These are phyloP conservation scores for Lodderomyces jiufengensis DNA, from an alignment of 1,139 yeast genomes.

Conservation along the genomic window DNA sequence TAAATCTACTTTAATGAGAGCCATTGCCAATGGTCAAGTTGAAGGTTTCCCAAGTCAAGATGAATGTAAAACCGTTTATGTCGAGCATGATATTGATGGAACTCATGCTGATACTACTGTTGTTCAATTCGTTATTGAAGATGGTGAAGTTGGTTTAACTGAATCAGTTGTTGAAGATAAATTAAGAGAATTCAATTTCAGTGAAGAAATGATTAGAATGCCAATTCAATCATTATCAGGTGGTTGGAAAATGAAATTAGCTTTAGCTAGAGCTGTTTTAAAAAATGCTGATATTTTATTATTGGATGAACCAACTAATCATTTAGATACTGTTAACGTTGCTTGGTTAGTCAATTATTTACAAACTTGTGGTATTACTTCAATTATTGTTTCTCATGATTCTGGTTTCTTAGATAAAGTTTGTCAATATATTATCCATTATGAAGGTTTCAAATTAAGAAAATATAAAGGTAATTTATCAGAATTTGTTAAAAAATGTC, in stretches of 20 bases:
- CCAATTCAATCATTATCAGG: constrained; percentile 97
- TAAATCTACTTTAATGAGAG: constrained; percentile 99
- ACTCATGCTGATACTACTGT: constrained; percentile 95
- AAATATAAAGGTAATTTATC: constrained; percentile 99
- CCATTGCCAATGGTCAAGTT: constrained; percentile 99
- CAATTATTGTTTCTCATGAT: constrained; percentile 98
- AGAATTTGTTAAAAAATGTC: constrained; percentile 97
- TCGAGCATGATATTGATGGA: constrained; percentile 99
- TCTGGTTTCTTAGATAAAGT: constrained; percentile 98
- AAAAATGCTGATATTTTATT: constrained; percentile 97
- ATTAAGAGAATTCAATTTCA: constrained; percentile 85
- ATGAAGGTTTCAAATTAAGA: constrained; percentile 99
- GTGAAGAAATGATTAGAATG: constrained; percentile 86
- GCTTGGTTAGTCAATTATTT: constrained; percentile 99
- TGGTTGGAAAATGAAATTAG: constrained; percentile 99
- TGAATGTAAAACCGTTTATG: constrained; percentile 97
- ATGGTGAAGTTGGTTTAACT: constrained; percentile 78
- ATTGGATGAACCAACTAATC: constrained; percentile 99
- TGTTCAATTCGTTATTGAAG: constrained; percentile 78
- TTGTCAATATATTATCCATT: constrained; percentile 97
- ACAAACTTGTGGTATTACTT: constrained; percentile 96
- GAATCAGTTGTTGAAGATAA: constrained; percentile 64
- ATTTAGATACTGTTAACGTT: constrained; percentile 98
- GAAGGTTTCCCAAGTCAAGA: constrained; percentile 99
- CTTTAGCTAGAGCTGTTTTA: constrained; percentile 98